Conservation (phyloP, 2,329 filamentous ascomycete species). For the Hymenoscyphus repandus region DNA sequence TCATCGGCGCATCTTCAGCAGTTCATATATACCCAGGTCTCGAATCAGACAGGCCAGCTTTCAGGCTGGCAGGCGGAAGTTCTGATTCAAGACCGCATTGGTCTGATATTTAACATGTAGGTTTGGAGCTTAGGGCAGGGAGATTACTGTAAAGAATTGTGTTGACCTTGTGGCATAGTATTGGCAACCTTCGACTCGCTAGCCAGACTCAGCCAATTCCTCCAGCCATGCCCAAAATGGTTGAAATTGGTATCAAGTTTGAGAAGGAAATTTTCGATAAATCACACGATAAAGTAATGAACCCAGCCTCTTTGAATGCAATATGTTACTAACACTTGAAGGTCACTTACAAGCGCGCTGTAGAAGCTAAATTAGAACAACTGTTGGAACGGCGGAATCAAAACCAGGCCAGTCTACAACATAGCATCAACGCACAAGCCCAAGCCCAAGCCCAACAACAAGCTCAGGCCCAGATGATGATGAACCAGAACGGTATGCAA, state of each 20-base stretch:
- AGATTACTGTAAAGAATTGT: neutral
- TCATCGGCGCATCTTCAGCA: constrained; percentile 21
- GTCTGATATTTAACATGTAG: constrained; percentile 30
- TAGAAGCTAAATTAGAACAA: constrained; percentile 26
- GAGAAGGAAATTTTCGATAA: constrained; percentile 26
- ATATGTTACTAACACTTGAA: constrained; percentile 18
- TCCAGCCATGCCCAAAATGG: neutral
- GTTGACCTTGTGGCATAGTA: constrained; percentile 11
- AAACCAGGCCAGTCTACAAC: constrained; percentile 35
- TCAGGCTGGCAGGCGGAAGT: constrained; percentile 27
- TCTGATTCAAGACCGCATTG: constrained; percentile 26
- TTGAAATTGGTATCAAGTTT: neutral
- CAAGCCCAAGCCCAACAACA: constrained; percentile 37
- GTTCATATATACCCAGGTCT: constrained; percentile 24
- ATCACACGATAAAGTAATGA: constrained; percentile 25
- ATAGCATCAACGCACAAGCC: constrained; percentile 37
- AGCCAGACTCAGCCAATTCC: constrained; percentile 21
- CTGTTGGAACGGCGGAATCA: constrained; percentile 25
- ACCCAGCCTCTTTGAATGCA: neutral
- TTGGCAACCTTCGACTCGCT: constrained; percentile 27
- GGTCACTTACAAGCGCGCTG: constrained; percentile 25
- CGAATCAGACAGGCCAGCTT: constrained; percentile 19
- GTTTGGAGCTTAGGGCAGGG: constrained; percentile 5
- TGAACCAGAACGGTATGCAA: constrained; percentile 47
- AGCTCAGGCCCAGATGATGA: constrained; percentile 45